Base-by-base conservation (phyloP, 441 rosid species). In the Flueggea neowawraea region DNA sequence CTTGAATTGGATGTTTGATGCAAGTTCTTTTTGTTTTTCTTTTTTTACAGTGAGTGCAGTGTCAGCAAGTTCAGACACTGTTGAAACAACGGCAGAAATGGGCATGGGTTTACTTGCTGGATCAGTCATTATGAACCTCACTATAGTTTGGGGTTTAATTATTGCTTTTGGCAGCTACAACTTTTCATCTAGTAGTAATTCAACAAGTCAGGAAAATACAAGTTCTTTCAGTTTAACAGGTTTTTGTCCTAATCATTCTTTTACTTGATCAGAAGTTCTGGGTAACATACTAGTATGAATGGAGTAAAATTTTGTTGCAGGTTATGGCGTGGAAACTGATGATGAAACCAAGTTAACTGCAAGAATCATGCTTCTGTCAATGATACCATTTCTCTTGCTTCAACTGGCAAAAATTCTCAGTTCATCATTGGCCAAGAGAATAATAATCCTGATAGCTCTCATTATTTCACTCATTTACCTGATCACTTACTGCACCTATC, bases 361-460 rank as follows among this genome's bases (percentile, higher is more conserved):
- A 63, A 41, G 57, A 54, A 66, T 78, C 59, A 76, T 76, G 72
- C 62, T 80, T 39, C 54, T 74, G 49, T 70, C 85, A 0, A 55
- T 83, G 75, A 33, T 74, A 63, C 85, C 88, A 32, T 70, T 80
- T 64, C 74, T 83, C 49, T 56, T 78, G n/a, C 85, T 83, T 64
- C 77, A 67, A 58, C 60, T 78, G 7, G 76, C 83, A 10, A 66
- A 66, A 55, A 54, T 76, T 55, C 52, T 76, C 48, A 67, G 52
- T 66, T 78, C 85, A 2, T 28, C 80, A 10, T 36, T 73, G 0
- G 82, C 74, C 2, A 57, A 43, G n/a, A 63, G 79, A 57, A 41
- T 69, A 0, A 62, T 70, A 2, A 70, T 83, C 59, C 58, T 80
- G 9, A 54, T 78, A 58, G 53, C 65, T 57, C 80, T 80, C 22